Base-by-base conservation (phyloP, 129 eudicot species). In the Chrysanthemum lavandulifolium region DNA sequence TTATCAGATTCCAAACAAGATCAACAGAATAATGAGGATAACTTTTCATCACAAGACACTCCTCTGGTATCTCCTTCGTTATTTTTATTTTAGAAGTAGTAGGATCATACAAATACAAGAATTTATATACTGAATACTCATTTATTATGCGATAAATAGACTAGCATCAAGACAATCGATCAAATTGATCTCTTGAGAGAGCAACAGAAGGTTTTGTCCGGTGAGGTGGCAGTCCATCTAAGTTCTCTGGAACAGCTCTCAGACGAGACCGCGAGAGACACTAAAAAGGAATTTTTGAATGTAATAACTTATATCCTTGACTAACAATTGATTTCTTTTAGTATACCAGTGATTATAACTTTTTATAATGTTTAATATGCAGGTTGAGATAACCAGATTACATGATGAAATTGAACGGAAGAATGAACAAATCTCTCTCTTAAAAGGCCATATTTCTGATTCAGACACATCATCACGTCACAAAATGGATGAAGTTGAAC, bases 141-240 rank as follows among this genome's bases (percentile, higher is more conserved):
- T 64, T 45, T 55, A 23, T 75, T 76, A 21, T 76, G 73, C 65
- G 70, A 67, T 61, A 19, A 69, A 61, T 77, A 88, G 97, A 82
- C 86, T 50, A 82, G 93, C 61, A 51, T 50, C 61, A 73, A 31
- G 83, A 80, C 91, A 19, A 74, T 83, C 14, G 91, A 91, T 65
- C 89, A 91, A 79, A 77, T 84, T 72, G 97, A 91, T 70, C 89
- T 86, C 65, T 76, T 88, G 80, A 81, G 87, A 72, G 93, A 91
- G 85, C 97, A 88, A 63, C 88, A 86, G 47, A 91, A 84, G 83
- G 83, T 88, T 73, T 77, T 91, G 82, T 84, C 84, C 25, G 90
- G 89, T 57, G 97, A 91, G 84, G 93, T 91, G 68, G 93, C 87
- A 47, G 78, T 86, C 36, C 93, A 86, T 74, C 79, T 78, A 77